Evolutionary conservation across 2,329 filamentous ascomycete species (phyloP).

Genomic region (Aureobasidium sp.): DNA sequence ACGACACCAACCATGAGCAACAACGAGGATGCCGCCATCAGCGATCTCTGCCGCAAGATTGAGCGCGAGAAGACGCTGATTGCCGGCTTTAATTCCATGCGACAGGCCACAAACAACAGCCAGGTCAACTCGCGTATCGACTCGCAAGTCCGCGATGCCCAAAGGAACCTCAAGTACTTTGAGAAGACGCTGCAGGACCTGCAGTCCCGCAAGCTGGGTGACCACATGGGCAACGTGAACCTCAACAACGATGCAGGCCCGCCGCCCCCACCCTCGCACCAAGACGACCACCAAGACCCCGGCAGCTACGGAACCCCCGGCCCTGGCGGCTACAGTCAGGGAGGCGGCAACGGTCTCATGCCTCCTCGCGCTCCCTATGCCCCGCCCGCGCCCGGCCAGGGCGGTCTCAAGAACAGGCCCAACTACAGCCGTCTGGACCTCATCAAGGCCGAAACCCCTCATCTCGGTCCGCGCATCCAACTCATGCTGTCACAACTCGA

Average conservation of each 20-base stretch:
- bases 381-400: constrained; percentile 62
- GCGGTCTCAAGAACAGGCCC: constrained; percentile 64
- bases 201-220: constrained; percentile 67
- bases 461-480: constrained; percentile 94
- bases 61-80: constrained; percentile 94
- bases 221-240: constrained; percentile 59
- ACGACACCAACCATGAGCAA: constrained; percentile 37
- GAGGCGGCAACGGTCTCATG: constrained; percentile 65
- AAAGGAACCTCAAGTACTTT: constrained; percentile 89
- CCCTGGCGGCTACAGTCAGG: constrained; percentile 48
- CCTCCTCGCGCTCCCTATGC: constrained; percentile 73
- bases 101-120: constrained; percentile 90
- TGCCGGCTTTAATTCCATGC: constrained; percentile 88
- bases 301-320: constrained; percentile 47
- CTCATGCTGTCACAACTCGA: constrained; percentile 98
- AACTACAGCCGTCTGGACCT: constrained; percentile 97
- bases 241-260: constrained; percentile 42
- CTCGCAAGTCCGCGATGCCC: constrained; percentile 86
- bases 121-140: constrained; percentile 84
- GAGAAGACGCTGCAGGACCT: constrained; percentile 86
- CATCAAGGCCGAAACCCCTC: constrained; percentile 96
- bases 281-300: constrained; percentile 11
- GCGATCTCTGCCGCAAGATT: constrained; percentile 91
- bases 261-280: constrained; percentile 10
- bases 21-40: constrained; percentile 54